A percentile compares a stretch with the other conserved stretches of the same genome.
Conservation (phyloP, 768 basidiomycete genomes). For the Trametes cubensis region DNA sequence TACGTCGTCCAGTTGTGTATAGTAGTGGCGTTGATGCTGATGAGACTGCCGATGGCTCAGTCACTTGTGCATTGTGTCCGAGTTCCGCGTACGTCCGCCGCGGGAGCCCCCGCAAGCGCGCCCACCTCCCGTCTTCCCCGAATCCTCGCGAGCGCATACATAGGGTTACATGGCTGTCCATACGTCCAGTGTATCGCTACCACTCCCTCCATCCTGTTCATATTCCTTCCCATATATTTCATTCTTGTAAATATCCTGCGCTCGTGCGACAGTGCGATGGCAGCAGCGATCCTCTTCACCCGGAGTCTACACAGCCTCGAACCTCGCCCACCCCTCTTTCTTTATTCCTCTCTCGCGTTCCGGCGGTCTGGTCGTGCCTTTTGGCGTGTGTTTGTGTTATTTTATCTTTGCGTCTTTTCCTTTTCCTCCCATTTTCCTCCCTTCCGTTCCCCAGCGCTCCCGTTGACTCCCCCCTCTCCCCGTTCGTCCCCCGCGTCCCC, state of each 20-base stretch:
- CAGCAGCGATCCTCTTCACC: conserved; percentile 15
- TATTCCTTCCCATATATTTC: conserved; percentile 25
- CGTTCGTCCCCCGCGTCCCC: conserved; percentile 8
- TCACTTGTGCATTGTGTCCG: conserved; percentile 69
- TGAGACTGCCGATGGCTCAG: conserved; percentile 40
- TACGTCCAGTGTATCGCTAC: conserved; percentile 19
- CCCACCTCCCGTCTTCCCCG: conserved; percentile 43
- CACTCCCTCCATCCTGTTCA: conserved; percentile 14
- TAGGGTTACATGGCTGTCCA: conserved; percentile 15
- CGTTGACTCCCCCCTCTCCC: conserved; percentile 6
- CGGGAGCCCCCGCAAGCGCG: conserved; percentile 46
- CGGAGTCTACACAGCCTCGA: conserved; percentile 9
- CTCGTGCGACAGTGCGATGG: conserved; percentile 16
- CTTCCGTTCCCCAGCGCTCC: background rate
- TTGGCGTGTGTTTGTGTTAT: conserved; percentile 21
- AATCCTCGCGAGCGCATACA: conserved; percentile 41
- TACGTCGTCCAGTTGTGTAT: conserved; percentile 48
- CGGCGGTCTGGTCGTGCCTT: conserved; percentile 7
- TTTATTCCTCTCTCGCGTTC: conserved; percentile 8
- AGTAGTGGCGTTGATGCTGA: conserved; percentile 11
- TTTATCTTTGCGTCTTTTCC: conserved; percentile 15
- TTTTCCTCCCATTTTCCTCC: background rate
- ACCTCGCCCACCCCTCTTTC: conserved; percentile 17
- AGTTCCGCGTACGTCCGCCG: conserved; percentile 81
- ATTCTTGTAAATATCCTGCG: conserved; percentile 31